phyloP scores from a whole-genome alignment of 345 rosid species.

The Excoecaria cochinchinensis region DNA sequence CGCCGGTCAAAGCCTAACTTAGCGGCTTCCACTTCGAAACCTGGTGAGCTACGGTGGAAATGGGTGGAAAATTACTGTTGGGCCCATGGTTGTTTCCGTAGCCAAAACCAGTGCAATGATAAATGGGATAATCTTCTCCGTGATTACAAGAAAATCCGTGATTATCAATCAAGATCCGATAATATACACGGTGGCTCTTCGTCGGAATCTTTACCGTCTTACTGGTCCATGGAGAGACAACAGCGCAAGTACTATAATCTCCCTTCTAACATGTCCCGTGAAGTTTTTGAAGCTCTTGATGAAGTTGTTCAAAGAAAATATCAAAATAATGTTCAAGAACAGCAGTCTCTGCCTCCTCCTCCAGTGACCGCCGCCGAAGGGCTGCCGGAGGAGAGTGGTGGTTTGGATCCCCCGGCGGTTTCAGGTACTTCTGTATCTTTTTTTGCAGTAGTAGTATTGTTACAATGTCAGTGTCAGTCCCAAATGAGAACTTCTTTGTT shows the following conservation, averaged over 20 bases:
- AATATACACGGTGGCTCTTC: neutral
- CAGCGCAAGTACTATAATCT: conserved; percentile 36
- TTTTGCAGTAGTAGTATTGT: conserved; percentile 15
- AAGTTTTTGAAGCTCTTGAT: conserved; percentile 33
- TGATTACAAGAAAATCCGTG: conserved; percentile 37
- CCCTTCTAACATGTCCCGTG: conserved; percentile 34
- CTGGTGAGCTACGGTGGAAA: conserved; percentile 36
- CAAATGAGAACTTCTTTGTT: conserved; percentile 30
- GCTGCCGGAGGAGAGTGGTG: conserved; percentile 14
- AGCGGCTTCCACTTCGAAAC: conserved; percentile 8
- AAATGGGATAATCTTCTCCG: conserved; percentile 49
- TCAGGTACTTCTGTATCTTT: conserved; percentile 9
- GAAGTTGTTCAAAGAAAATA: conserved; percentile 34
- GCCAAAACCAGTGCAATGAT: conserved; percentile 49
- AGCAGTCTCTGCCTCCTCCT: neutral
- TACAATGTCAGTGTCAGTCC: conserved; percentile 36
- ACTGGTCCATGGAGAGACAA: conserved; percentile 36
- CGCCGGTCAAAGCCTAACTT: conserved; percentile 29
- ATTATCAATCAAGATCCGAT: conserved; percentile 22
- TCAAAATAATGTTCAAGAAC: neutral
- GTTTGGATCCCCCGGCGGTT: conserved; percentile 3
- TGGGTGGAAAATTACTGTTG: conserved; percentile 47
- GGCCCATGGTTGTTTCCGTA: conserved; percentile 34
- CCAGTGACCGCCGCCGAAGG: neutral
- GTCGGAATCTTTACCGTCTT: conserved; percentile 19